Conservation (phyloP, 257 asterid genomes). For the Scutellaria baicalensis region DNA sequence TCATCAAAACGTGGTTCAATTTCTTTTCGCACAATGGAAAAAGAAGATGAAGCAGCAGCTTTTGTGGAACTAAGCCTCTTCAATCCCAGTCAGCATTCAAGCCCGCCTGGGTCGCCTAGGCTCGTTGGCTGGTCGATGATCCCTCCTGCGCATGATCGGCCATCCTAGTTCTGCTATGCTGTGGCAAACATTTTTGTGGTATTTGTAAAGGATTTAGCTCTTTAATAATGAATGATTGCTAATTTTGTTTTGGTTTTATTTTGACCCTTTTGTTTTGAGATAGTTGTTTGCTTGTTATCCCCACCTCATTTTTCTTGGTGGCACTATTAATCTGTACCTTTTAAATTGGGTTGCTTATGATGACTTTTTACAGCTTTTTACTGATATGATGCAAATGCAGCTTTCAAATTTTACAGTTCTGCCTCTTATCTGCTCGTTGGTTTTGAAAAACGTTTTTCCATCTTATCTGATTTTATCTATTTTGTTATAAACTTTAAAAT, state of each 20-base stretch:
- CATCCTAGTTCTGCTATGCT: slow-evolving; percentile 11
- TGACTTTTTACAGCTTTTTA: slow-evolving; percentile 29
- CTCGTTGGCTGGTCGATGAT: slow-evolving; percentile 76
- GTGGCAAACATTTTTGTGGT: slow-evolving; percentile 54
- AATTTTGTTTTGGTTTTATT: slow-evolving; percentile 17
- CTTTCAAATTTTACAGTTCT: neutral
- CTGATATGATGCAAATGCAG: slow-evolving; percentile 30
- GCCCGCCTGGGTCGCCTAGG: slow-evolving; percentile 65
- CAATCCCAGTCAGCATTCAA: slow-evolving; percentile 50
- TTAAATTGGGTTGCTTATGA: slow-evolving; percentile 19
- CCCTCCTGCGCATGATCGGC: slow-evolving; percentile 25
- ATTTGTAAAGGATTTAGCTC: slow-evolving; percentile 52
- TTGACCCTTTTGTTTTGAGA: slow-evolving; percentile 20
- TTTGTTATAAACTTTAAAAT: no score
- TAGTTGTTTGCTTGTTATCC: slow-evolving; percentile 42
- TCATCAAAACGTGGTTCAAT: slow-evolving; percentile 43
- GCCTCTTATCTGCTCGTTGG: no score
- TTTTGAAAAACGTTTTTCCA: no score
- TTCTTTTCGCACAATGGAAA: slow-evolving; percentile 55
- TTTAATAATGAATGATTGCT: slow-evolving; percentile 55
- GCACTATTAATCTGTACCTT: slow-evolving; percentile 36
- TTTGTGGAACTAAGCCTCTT: slow-evolving; percentile 90
- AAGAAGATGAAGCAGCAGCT: slow-evolving; percentile 44
- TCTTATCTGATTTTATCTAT: no score
- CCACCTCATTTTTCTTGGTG: slow-evolving; percentile 59